A percentile compares a stretch with the other conserved stretches of the same genome.
phyloP scores from a whole-genome alignment of 2,329 filamentous ascomycete genomes.

The Neonectria hederae region DNA sequence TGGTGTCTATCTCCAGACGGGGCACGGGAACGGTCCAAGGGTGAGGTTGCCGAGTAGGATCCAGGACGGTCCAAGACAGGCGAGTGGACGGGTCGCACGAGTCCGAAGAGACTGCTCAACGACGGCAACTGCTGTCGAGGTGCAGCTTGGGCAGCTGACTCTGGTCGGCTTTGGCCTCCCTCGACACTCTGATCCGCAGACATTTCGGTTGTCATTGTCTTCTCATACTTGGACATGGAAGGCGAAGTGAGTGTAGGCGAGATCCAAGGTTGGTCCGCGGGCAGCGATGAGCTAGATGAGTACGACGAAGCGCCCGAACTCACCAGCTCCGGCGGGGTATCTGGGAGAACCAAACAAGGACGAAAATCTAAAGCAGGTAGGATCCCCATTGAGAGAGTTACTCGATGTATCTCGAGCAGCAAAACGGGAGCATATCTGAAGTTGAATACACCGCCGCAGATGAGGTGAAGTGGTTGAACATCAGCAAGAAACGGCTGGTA shows the following conservation, averaged over 20 bases:
- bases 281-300: conserved; percentile 54
- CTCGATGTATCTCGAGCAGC: conserved; percentile 42
- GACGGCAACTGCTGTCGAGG: conserved; percentile 63
- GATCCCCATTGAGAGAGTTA: conserved; percentile 64
- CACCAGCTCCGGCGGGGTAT: conserved; percentile 64
- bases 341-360: conserved; percentile 60
- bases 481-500: conserved; percentile 27
- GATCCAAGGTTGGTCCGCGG: conserved; percentile 58
- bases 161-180: conserved; percentile 49
- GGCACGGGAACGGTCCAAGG: conserved; percentile 58
- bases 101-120: conserved; percentile 66
- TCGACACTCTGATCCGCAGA: conserved; percentile 51
- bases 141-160: conserved; percentile 43
- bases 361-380: conserved; percentile 60
- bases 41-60: conserved; percentile 55
- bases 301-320: conserved; percentile 61
- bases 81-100: conserved; percentile 56
- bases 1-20: conserved; percentile 52
- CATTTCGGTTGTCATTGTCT: conserved; percentile 55
- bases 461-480: conserved; percentile 32
- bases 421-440: conserved; percentile 39
- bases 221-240: conserved; percentile 69
- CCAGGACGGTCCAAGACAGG: conserved; percentile 58
- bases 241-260: conserved; percentile 55
- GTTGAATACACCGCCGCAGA: conserved; percentile 25